These are phyloP conservation scores for Malus hybrid DNA, from an alignment of 331 rosid genomes.

Conservation along the genomic window DNA sequence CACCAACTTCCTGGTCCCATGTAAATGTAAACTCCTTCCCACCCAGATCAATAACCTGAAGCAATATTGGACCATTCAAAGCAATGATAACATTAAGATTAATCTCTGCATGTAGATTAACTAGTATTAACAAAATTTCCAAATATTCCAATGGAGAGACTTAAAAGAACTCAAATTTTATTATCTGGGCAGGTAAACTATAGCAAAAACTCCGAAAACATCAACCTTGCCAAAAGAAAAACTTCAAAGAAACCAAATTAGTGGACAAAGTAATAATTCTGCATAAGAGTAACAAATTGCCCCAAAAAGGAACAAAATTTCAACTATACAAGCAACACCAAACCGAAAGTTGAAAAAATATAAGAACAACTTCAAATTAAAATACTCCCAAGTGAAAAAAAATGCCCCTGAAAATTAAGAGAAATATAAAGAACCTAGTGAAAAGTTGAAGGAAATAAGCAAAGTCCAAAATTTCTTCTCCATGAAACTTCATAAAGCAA, in stretches of 20 bases:
- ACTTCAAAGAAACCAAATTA: background rate
- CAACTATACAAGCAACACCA: background rate
- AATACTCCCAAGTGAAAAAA: background rate
- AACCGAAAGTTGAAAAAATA: background rate
- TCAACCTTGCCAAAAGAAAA: background rate
- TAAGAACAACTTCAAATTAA: background rate
- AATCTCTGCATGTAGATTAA: background rate
- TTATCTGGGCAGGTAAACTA: background rate
- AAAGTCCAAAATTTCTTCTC: background rate
- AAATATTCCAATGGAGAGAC: background rate
- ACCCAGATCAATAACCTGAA: constrained; percentile 85
- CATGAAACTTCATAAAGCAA: background rate
- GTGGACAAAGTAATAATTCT: background rate
- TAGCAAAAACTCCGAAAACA: background rate
- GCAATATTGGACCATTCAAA: constrained; percentile 16
- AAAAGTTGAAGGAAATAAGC: background rate
- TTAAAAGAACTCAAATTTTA: background rate
- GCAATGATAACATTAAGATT: background rate
- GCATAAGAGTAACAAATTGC: background rate
- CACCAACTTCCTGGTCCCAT: constrained; percentile 75
- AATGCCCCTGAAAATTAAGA: background rate
- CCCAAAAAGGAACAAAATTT: background rate
- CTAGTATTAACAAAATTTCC: background rate
- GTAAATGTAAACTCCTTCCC: constrained; percentile 88
- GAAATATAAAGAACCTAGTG: background rate